Conservation (phyloP, 1,284 basidiomycete species). For the Moniliophthora roreri region DNA sequence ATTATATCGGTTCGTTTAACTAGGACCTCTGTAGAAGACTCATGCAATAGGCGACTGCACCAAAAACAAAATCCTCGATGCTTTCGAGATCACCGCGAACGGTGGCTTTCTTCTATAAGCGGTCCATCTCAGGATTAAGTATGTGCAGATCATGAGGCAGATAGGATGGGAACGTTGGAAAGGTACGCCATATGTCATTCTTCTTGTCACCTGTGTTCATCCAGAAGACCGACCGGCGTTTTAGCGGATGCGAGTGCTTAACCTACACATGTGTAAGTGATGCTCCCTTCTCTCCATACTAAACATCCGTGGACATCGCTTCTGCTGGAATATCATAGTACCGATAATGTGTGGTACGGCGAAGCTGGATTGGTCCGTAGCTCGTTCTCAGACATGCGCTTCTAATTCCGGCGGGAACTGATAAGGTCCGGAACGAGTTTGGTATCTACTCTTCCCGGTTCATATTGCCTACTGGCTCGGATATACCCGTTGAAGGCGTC, state of each 20-base stretch:
- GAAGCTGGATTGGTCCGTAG: neutral
- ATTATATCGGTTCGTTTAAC: neutral
- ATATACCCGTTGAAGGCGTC: slow-evolving; percentile 60
- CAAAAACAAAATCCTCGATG: slow-evolving; percentile 49
- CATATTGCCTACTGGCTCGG: slow-evolving; percentile 3
- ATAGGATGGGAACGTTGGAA: neutral
- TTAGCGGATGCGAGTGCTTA: neutral
- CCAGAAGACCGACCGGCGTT: neutral
- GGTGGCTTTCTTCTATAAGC: slow-evolving; percentile 1
- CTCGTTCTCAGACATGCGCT: no score
- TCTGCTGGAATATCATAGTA: no score
- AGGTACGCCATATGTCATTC: neutral
- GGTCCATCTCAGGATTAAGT: neutral
- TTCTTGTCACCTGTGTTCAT: no score
- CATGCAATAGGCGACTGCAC: slow-evolving; percentile 6
- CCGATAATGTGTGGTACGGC: slow-evolving; percentile 2
- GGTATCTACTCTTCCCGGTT: neutral
- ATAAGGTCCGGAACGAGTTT: neutral
- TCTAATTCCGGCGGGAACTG: no score
- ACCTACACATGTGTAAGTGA: neutral
- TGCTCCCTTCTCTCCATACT: neutral
- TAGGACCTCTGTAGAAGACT: neutral
- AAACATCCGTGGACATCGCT: neutral
- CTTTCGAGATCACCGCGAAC: slow-evolving; percentile 48
- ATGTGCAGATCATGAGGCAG: slow-evolving; percentile 4